Conservation (phyloP, 1,139 yeast species). For the Fermentozyma sake region DNA sequence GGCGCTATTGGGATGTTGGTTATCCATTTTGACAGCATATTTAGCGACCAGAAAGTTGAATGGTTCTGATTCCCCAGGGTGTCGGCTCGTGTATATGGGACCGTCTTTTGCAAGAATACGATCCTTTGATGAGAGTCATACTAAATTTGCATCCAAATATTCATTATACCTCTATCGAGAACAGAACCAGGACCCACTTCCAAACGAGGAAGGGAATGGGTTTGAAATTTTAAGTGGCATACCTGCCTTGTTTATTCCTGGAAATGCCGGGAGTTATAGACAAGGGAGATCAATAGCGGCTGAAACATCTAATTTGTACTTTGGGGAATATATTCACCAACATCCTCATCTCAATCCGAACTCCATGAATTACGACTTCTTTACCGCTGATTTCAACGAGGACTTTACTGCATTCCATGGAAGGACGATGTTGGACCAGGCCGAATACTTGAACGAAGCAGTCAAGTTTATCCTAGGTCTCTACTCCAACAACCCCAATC, state of each 20-base stretch:
- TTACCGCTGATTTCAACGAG: constrained; percentile 90
- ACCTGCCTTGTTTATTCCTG: constrained; percentile 92
- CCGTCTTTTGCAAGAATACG: constrained; percentile 73
- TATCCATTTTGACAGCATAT: constrained; percentile 7
- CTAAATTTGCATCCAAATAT: constrained; percentile 74
- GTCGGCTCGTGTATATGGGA: constrained; percentile 63
- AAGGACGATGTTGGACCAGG: constrained; percentile 86
- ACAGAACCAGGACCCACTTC: constrained; percentile 62
- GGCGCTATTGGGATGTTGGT: constrained; percentile 2
- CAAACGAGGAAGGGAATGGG: constrained; percentile 33
- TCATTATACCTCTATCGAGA: constrained; percentile 77
- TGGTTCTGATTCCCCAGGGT: constrained; percentile 38
- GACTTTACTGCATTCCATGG: constrained; percentile 98
- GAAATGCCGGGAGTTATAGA: constrained; percentile 91
- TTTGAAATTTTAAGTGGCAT: constrained; percentile 51
- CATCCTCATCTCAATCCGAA: constrained; percentile 19
- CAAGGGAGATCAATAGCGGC: constrained; percentile 94
- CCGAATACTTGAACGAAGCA: constrained; percentile 90
- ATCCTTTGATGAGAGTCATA: constrained; percentile 68
- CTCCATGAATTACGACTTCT: constrained; percentile 61
- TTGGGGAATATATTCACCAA: constrained; percentile 26
- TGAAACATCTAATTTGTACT: constrained; percentile 52
- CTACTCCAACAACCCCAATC: constrained; percentile 36
- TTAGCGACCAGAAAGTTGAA: constrained; percentile 16
- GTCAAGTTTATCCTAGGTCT: constrained; percentile 66